Evolutionary conservation across 1,139 yeast genomes (phyloP).

Genomic region (Blastobotrys capitulatus): DNA sequence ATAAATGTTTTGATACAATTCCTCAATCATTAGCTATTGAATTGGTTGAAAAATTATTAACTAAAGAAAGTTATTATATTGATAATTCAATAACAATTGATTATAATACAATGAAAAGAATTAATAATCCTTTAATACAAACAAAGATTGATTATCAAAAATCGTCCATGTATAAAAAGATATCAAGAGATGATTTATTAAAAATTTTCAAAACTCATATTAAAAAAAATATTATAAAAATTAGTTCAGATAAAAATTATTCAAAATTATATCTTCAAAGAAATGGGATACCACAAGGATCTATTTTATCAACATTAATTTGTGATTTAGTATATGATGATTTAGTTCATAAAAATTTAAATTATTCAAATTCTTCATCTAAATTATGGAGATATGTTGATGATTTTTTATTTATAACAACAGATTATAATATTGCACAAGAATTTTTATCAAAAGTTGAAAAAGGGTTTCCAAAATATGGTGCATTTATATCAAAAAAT

Average conservation of each 20-base stretch:
- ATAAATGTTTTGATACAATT: constrained; percentile 72
- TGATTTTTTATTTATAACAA: constrained; percentile 70
- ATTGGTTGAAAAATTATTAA: constrained; percentile 1
- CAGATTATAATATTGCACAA: constrained; percentile 24
- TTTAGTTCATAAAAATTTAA: constrained; percentile 45
- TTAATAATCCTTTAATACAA: not conserved
- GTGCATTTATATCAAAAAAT: constrained; percentile 51
- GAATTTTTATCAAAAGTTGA: constrained; percentile 3
- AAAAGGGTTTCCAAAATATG: constrained; percentile 47
- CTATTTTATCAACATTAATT: constrained; percentile 66
- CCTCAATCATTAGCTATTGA: constrained; percentile 38
- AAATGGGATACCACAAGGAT: constrained; percentile 83
- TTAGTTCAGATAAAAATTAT: constrained; percentile 29
- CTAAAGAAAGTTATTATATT: not conserved
- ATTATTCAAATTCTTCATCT: constrained; percentile 26
- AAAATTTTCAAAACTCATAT: constrained; percentile 38
- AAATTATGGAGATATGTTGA: constrained; percentile 68
- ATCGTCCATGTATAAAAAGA: too few species aligned
- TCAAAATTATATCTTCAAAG: constrained; percentile 41
- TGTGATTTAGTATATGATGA: constrained; percentile 72
- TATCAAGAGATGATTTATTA: constrained; percentile 13
- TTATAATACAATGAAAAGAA: not conserved
- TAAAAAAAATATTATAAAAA: constrained; percentile 36
- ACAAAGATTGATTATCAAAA: not conserved
- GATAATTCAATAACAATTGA: not conserved